Base-by-base conservation (phyloP, 352 stramenopile genomes). In the Ochromonadaceae sp. region DNA sequence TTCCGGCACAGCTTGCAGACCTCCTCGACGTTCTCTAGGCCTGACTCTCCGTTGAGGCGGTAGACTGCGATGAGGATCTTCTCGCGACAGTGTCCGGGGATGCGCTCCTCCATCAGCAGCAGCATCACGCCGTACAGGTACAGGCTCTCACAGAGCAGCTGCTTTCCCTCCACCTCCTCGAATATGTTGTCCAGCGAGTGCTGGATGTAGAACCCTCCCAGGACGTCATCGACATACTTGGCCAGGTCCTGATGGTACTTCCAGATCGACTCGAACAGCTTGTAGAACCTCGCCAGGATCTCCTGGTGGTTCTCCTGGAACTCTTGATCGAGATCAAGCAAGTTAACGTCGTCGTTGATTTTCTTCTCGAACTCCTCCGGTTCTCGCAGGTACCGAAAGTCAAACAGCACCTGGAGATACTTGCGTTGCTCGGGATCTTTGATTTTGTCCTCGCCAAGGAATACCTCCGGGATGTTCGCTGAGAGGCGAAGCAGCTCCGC, bases 121-220 rank as follows among this genome's bases (percentile, higher is more conserved):
- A 96, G 76, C 67, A 96, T 94, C 40, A 91, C 83, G 52, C 87
- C 88, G 63, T 93, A 94, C n/a, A 96, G 78, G 65, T 92, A 95
- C 39, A 95, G 70, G 26, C 86, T 85, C 65, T 96, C 89, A 67
- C 82, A 91, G 74, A 96, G 82, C 61, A 96, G 81, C 62, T 95
- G 87, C 46, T 85, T 84, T 25, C 89, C 89, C 49, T 95, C 87
- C 1, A 78, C 82, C 65, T 96, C 87, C n/a, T 93, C 73, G 28
- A 96, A 68, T 32, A 96, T 90, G 59, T 86, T 90, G 41, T 93
- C 87, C 36, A 95, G 73, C 22, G 87, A 94, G 72, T 96, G 86
- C 65, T 93, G 86, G 68, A 96, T 95, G 70, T 93, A 96, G 67
- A 90, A 95, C 0, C 89, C 89, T 44, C 84, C 83, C 62, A 87